phyloP scores from a whole-genome alignment of 805 yeast species.

The Tetrapisispora taiwanensis region DNA sequence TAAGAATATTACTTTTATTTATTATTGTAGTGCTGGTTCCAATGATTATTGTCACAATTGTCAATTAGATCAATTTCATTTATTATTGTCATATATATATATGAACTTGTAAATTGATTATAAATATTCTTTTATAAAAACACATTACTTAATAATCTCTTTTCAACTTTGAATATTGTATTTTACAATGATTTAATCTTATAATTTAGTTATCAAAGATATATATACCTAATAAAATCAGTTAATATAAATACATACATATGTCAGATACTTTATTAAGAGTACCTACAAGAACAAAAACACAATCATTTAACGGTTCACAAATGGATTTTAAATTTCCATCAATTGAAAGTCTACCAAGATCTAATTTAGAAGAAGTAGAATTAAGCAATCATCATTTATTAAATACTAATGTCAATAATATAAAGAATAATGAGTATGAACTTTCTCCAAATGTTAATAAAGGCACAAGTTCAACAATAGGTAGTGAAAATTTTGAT shows the following conservation, averaged over 20 bases:
- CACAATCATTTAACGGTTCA: constrained; percentile 32
- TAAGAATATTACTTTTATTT: too few species aligned
- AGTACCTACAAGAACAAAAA: constrained; percentile 28
- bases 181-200: too few species aligned
- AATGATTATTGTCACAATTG: not conserved
- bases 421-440: not conserved
- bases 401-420: constrained; percentile 12
- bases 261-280: constrained; percentile 16
- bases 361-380: constrained; percentile 10
- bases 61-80: not conserved
- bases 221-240: too few species aligned
- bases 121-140: not conserved
- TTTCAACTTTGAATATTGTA: too few species aligned
- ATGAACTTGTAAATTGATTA: not conserved
- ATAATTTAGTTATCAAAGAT: too few species aligned
- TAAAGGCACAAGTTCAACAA: not conserved
- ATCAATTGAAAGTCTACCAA: constrained; percentile 19
- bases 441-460: not conserved
- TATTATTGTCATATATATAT: not conserved
- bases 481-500: constrained; percentile 9
- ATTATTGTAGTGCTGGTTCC: not conserved
- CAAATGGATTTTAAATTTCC: constrained; percentile 35
- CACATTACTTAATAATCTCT: too few species aligned
- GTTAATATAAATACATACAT: too few species aligned
- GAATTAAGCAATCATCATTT: constrained; percentile 24